Evolutionary conservation across 1,284 basidiomycete species (phyloP).

Genomic region (Xerocomus amazonicus): DNA sequence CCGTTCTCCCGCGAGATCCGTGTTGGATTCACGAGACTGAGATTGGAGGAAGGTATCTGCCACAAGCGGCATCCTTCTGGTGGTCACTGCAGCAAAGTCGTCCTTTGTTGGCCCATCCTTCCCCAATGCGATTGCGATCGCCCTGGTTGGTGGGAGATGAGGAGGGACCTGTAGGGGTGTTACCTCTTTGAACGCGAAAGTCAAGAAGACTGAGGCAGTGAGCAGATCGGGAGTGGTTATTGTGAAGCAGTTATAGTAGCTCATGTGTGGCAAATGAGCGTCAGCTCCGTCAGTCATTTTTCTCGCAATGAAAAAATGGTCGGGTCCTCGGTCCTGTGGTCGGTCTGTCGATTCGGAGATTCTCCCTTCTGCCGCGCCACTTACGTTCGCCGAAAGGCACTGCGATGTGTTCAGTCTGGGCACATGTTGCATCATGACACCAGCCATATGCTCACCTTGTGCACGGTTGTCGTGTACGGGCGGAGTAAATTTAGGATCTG

Average conservation of each 20-base stretch:
- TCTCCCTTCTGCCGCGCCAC: slow-evolving; percentile 20
- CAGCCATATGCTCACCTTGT: slow-evolving; percentile 29
- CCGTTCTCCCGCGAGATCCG: slow-evolving; percentile 33
- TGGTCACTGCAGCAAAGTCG: slow-evolving; percentile 39
- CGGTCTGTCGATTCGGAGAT: slow-evolving; percentile 20
- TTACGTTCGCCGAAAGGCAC: slow-evolving; percentile 28
- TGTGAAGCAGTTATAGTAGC: slow-evolving; percentile 23
- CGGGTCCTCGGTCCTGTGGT: slow-evolving; percentile 24
- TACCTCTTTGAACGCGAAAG: slow-evolving; percentile 47
- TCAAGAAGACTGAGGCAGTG: slow-evolving; percentile 46
- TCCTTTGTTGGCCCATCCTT: slow-evolving; percentile 49
- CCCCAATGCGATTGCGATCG: slow-evolving; percentile 39
- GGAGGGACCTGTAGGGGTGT: slow-evolving; percentile 41
- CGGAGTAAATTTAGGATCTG: slow-evolving; percentile 38
- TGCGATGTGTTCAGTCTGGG: slow-evolving; percentile 21
- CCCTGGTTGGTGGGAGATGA: slow-evolving; percentile 48
- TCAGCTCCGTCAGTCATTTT: slow-evolving; percentile 11
- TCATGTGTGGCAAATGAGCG: slow-evolving; percentile 12
- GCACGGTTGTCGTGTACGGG: slow-evolving; percentile 31
- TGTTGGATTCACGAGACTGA: slow-evolving; percentile 30
- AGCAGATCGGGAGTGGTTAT: slow-evolving; percentile 36
- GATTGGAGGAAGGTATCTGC: slow-evolving; percentile 36
- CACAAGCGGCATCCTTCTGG: slow-evolving; percentile 41
- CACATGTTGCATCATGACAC: not conserved
- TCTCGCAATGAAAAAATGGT: slow-evolving; percentile 4